Evolutionary conservation across 2,329 filamentous ascomycete genomes (phyloP).

Genomic region (Zymoseptoria pseudotritici): DNA sequence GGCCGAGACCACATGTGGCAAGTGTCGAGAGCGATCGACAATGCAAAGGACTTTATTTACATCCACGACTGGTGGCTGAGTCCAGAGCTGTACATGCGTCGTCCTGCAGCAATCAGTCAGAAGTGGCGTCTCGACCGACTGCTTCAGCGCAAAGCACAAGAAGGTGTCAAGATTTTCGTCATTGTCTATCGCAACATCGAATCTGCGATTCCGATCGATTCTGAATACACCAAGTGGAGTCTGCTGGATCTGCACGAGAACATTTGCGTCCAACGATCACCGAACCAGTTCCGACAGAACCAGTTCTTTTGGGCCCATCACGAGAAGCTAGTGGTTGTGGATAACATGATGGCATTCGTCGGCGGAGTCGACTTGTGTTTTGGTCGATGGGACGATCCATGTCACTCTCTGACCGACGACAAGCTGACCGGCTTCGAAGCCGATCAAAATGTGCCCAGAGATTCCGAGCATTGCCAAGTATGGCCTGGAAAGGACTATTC

Average conservation of each 20-base stretch:
- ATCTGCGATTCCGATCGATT: slow-evolving; percentile 93
- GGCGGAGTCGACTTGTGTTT: slow-evolving; percentile 96
- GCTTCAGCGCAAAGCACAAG: slow-evolving; percentile 83
- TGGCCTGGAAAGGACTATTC: slow-evolving; percentile 99
- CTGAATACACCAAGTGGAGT: slow-evolving; percentile 95
- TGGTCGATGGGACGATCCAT: slow-evolving; percentile 92
- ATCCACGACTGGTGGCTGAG: slow-evolving; percentile 99
- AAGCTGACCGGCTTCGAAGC: slow-evolving; percentile 91
- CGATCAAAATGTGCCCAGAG: slow-evolving; percentile 62
- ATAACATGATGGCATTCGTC: slow-evolving; percentile 91
- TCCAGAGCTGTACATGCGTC: slow-evolving; percentile 88
- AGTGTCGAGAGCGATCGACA: slow-evolving; percentile 89
- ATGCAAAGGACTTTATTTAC: slow-evolving; percentile 95
- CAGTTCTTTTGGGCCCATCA: slow-evolving; percentile 99
- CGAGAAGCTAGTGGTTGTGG: slow-evolving; percentile 94
- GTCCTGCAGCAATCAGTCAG: slow-evolving; percentile 90
- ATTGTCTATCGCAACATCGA: slow-evolving; percentile 98
- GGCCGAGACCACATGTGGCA: slow-evolving; percentile 99
- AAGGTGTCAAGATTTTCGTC: slow-evolving; percentile 95
- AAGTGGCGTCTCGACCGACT: slow-evolving; percentile 94
- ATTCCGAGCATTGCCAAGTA: slow-evolving; percentile 88
- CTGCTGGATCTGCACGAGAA: slow-evolving; percentile 92
- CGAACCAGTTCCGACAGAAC: slow-evolving; percentile 97
- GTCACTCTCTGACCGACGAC: slow-evolving; percentile 84
- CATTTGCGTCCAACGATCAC: slow-evolving; percentile 90